Conservation (phyloP, 176 grass and related monocot genomes). For the Zea luxurians region DNA sequence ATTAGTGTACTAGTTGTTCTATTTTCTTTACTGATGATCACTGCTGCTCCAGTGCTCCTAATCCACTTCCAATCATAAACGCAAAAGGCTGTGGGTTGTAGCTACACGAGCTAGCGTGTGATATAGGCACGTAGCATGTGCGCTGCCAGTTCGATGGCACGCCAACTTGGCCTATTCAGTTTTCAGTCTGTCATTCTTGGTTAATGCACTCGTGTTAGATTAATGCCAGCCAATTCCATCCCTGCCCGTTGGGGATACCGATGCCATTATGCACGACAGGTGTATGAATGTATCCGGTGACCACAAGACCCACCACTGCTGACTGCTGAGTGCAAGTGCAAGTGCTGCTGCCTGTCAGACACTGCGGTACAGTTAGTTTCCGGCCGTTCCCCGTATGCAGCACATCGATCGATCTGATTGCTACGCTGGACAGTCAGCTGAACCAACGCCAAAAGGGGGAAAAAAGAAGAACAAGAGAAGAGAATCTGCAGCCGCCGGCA, state of each 20-base stretch:
- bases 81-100: not conserved
- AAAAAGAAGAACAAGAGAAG: not conserved
- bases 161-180: conserved; percentile 23
- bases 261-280: not conserved
- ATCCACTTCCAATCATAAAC: no score
- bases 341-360: not conserved
- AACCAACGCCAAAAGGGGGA: conserved; percentile 18
- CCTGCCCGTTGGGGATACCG: not conserved
- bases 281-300: not conserved
- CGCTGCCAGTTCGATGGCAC: conserved; percentile 31
- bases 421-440: conserved; percentile 16
- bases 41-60: no score
- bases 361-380: not conserved
- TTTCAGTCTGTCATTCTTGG: conserved; percentile 13
- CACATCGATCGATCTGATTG: not conserved
- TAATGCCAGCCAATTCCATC: conserved; percentile 23
- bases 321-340: not conserved
- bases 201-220: conserved; percentile 7
- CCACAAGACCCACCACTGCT: not conserved
- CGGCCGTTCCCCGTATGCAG: not conserved
- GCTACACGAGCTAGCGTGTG: not conserved
- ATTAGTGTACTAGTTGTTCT: not conserved
- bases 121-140: conserved; percentile 18
- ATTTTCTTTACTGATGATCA: not conserved
- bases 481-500: conserved; percentile 43